Percentiles rank a stretch among this genome's conserved stretches.
Conservation (phyloP, 2,329 filamentous ascomycete species). For the Rhexocercosporidium sp. region DNA sequence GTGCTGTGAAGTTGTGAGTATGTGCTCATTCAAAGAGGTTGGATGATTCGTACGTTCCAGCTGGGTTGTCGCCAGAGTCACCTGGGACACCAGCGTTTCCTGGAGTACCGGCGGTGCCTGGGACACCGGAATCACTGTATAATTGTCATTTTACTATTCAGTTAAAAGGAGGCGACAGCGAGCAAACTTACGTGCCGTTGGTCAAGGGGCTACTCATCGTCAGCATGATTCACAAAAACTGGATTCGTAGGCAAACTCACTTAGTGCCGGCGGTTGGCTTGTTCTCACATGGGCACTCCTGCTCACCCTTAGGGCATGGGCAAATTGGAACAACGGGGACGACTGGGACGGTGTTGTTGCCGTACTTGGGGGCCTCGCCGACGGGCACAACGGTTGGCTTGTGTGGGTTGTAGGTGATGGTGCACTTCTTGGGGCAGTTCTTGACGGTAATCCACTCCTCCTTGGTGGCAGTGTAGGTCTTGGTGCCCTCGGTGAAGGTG, state of each 20-base stretch:
- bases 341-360: constrained; percentile 12
- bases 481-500: constrained; percentile 18
- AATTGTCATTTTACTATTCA: background rate
- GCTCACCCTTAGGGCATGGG: background rate
- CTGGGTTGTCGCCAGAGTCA: background rate
- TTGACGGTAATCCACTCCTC: constrained; percentile 27
- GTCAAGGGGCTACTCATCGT: background rate
- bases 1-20: background rate
- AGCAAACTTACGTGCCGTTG: background rate
- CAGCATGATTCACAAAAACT: background rate
- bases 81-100: background rate
- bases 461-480: constrained; percentile 20
- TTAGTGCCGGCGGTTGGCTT: too few species aligned
- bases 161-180: background rate
- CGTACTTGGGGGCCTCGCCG: constrained; percentile 3
- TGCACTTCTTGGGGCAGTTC: constrained; percentile 24
- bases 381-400: constrained; percentile 18
- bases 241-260: background rate
- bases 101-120: background rate
- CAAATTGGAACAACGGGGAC: background rate
- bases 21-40: background rate
- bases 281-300: background rate
- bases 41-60: background rate
- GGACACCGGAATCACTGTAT: background rate
- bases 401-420: constrained; percentile 21